These are phyloP conservation scores for Cladosporium austrohemisphaericum DNA, from an alignment of 2,329 filamentous ascomycete genomes.

Conservation along the genomic window DNA sequence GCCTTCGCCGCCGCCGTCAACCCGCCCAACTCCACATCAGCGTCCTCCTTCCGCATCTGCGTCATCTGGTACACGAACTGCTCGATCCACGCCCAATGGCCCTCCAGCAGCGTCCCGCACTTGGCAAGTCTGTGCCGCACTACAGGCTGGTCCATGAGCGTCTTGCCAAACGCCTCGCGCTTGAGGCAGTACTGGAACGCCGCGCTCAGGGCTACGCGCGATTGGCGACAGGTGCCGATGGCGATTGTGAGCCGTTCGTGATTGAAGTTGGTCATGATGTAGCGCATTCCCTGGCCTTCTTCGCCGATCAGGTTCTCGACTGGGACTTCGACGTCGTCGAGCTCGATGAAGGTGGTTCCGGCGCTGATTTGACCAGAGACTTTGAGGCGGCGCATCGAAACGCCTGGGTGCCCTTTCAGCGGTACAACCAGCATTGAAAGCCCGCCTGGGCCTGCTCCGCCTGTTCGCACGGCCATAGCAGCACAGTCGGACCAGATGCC, in stretches of 20 bases:
- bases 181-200: slow-evolving; percentile 63
- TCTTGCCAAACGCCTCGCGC: slow-evolving; percentile 64
- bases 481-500: slow-evolving; percentile 66
- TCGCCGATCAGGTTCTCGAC: slow-evolving; percentile 65
- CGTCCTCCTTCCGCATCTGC: slow-evolving; percentile 56
- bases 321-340: slow-evolving; percentile 71
- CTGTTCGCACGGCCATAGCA: slow-evolving; percentile 70
- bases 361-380: slow-evolving; percentile 62
- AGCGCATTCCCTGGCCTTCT: slow-evolving; percentile 69
- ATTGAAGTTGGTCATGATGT: slow-evolving; percentile 62
- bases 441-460: slow-evolving; percentile 59
- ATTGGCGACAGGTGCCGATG: slow-evolving; percentile 60
- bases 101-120: slow-evolving; percentile 64
- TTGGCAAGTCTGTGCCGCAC: slow-evolving; percentile 71
- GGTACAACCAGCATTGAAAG: slow-evolving; percentile 67
- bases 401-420: slow-evolving; percentile 62
- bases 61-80: slow-evolving; percentile 66
- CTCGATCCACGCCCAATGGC: slow-evolving; percentile 69
- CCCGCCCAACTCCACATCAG: slow-evolving; percentile 64
- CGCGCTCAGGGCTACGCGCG: slow-evolving; percentile 56
- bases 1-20: slow-evolving; percentile 70
- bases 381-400: slow-evolving; percentile 64
- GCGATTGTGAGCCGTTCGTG: slow-evolving; percentile 68
- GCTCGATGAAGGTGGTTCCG: slow-evolving; percentile 71
- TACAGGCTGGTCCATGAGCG: slow-evolving; percentile 69